Evolutionary conservation across 225 moss, liverwort and hornwort genomes (phyloP).

Genomic region (Sphagnum tenellum): DNA sequence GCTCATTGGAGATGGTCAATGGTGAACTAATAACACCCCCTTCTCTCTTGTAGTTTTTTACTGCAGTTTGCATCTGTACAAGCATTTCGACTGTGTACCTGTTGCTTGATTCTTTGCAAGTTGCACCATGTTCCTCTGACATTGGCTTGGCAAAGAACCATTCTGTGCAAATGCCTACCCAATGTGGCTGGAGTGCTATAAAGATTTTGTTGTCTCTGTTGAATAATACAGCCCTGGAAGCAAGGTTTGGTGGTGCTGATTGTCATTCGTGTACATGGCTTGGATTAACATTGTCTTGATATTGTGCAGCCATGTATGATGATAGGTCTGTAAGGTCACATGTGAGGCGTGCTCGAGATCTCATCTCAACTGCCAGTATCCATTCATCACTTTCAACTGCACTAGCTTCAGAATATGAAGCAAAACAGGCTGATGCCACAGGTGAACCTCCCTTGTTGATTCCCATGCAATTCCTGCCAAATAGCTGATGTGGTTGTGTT

Average conservation of each 20-base stretch:
- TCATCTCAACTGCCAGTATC: conserved; percentile 65
- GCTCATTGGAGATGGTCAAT: conserved; percentile 83
- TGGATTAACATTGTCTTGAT: not conserved
- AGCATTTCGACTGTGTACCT: not conserved
- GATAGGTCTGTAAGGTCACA: conserved; percentile 92
- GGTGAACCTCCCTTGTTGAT: conserved; percentile 24
- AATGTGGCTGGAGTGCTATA: too few relatives aligned
- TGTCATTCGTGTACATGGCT: too few relatives aligned
- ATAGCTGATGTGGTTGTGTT: too few relatives aligned
- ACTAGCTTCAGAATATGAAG: conserved; percentile 74
- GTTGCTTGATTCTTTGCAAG: too few relatives aligned
- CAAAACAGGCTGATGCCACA: conserved; percentile 53
- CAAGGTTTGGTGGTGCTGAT: too few relatives aligned
- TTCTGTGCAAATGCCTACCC: too few relatives aligned
- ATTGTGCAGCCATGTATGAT: conserved; percentile 70
- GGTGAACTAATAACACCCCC: conserved; percentile 30
- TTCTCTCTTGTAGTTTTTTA: not conserved
- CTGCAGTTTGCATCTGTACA: not conserved
- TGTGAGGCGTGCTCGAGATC: conserved; percentile 73
- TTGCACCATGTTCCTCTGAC: too few relatives aligned
- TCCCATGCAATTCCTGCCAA: not conserved
- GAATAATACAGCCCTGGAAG: too few relatives aligned
- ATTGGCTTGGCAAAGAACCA: too few relatives aligned
- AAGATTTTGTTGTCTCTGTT: too few relatives aligned
- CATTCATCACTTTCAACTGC: conserved; percentile 96